Evolutionary conservation across 768 basidiomycete genomes (phyloP).

Genomic region (Lentinula detonsa): DNA sequence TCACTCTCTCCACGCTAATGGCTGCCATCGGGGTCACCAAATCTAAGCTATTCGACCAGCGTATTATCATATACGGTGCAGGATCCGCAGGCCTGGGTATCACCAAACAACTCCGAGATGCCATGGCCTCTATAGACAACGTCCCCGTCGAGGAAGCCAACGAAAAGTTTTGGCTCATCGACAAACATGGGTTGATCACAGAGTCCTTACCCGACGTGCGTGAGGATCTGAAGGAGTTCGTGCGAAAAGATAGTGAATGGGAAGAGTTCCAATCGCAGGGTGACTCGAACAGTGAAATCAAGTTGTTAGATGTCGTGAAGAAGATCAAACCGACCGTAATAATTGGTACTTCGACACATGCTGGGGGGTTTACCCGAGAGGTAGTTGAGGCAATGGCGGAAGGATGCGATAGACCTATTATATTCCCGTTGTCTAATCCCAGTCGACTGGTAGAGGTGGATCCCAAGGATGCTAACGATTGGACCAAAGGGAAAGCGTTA

Average conservation of each 20-base stretch:
- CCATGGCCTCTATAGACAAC: constrained; percentile 53
- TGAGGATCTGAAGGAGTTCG: constrained; percentile 46
- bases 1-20: constrained; percentile 65
- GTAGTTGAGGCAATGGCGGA: constrained; percentile 64
- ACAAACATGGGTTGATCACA: constrained; percentile 60
- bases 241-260: constrained; percentile 56
- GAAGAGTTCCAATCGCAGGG: constrained; percentile 24
- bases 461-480: constrained; percentile 64
- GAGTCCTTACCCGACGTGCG: constrained; percentile 36
- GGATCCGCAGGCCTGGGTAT: constrained; percentile 84
- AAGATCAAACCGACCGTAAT: constrained; percentile 74
- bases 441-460: constrained; percentile 70
- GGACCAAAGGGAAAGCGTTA: constrained; percentile 77
- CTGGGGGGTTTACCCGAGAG: constrained; percentile 74
- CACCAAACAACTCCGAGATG: constrained; percentile 68
- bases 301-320: constrained; percentile 65
- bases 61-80: constrained; percentile 73
- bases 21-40: constrained; percentile 65
- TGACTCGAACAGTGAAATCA: constrained; percentile 33
- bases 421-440: constrained; percentile 82
- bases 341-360: constrained; percentile 78
- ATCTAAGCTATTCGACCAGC: constrained; percentile 61
- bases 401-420: constrained; percentile 68
- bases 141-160: constrained; percentile 54
- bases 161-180: constrained; percentile 65